Percentiles rank a stretch among this genome's conserved stretches.
Evolutionary conservation across 768 basidiomycete genomes (phyloP).

Genomic region (Pleurotus citrinopileatus): DNA sequence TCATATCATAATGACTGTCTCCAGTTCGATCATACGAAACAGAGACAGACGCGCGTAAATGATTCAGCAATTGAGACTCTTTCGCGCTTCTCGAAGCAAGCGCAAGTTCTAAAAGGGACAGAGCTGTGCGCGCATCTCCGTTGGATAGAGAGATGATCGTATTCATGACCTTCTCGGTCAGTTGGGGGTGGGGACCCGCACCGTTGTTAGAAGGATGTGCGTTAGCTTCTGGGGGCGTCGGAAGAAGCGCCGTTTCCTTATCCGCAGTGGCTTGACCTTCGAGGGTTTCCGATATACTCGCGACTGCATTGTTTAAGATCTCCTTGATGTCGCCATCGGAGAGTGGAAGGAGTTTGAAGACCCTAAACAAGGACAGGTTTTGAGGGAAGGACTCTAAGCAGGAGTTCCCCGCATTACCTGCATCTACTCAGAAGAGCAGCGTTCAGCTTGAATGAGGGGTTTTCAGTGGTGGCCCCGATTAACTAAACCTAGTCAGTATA

Average conservation of each 20-base stretch:
- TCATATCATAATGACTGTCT: conserved; percentile 78
- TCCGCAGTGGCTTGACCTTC: neutral
- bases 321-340: conserved; percentile 55
- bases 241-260: neutral
- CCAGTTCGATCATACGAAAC: conserved; percentile 74
- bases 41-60: conserved; percentile 60
- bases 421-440: conserved; percentile 73
- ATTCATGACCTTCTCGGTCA: conserved; percentile 45
- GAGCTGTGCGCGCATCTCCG: conserved; percentile 76
- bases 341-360: conserved; percentile 71
- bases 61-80: conserved; percentile 50
- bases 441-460: conserved; percentile 82
- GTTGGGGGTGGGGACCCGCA: conserved; percentile 25
- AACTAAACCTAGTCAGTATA: conserved; percentile 33
- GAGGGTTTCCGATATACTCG: conserved; percentile 21
- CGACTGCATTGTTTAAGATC: conserved; percentile 54
- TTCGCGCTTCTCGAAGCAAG: conserved; percentile 38
- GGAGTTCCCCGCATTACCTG: conserved; percentile 43
- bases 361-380: conserved; percentile 38
- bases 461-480: conserved; percentile 86
- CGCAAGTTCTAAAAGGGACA: conserved; percentile 74
- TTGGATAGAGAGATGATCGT: conserved; percentile 51
- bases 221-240: conserved; percentile 8
- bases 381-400: conserved; percentile 10
- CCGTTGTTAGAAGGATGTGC: conserved; percentile 11